phyloP scores from a whole-genome alignment of 2,329 filamentous ascomycete genomes.

The Alternaria triticimaculans region DNA sequence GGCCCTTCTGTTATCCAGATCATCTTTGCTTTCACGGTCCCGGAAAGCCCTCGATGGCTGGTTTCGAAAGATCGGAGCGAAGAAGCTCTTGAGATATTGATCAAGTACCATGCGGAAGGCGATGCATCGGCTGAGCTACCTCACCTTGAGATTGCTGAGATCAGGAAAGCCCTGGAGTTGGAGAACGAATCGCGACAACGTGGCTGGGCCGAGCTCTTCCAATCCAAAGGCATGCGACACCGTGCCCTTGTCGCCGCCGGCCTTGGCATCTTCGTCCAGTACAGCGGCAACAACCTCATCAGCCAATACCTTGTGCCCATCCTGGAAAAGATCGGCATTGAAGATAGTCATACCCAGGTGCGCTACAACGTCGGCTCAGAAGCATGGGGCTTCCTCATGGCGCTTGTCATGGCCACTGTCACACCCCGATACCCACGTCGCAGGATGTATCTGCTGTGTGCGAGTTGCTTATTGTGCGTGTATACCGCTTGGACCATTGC shows the following conservation, averaged over 20 bases:
- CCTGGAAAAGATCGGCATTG: conserved; percentile 67
- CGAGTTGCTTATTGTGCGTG: conserved; percentile 39
- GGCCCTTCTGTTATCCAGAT: conserved; percentile 69
- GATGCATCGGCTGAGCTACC: conserved; percentile 61
- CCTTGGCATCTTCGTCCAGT: conserved; percentile 71
- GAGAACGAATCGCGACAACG: conserved; percentile 60
- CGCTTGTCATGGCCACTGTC: conserved; percentile 61
- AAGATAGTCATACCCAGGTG: conserved; percentile 43
- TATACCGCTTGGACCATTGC: conserved; percentile 50
- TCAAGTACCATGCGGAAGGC: conserved; percentile 70
- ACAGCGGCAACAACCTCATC: conserved; percentile 69
- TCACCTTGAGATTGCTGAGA: conserved; percentile 71
- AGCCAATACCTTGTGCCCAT: conserved; percentile 70
- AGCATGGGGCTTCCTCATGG: conserved; percentile 65
- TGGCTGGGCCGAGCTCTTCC: conserved; percentile 67
- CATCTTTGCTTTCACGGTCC: conserved; percentile 65
- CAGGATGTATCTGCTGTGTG: conserved; percentile 61
- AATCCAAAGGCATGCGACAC: conserved; percentile 69
- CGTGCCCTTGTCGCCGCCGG: conserved; percentile 67
- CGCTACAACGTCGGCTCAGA: conserved; percentile 64
- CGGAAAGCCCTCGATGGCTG: conserved; percentile 71
- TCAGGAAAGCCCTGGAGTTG: conserved; percentile 66
- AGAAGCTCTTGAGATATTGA: conserved; percentile 66
- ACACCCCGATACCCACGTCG: conserved; percentile 64
- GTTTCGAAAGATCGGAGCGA: conserved; percentile 68